A percentile compares a stretch with the other conserved stretches of the same genome.
phyloP scores from a whole-genome alignment of 345 rosid species.

The Rhizophora apiculata region DNA sequence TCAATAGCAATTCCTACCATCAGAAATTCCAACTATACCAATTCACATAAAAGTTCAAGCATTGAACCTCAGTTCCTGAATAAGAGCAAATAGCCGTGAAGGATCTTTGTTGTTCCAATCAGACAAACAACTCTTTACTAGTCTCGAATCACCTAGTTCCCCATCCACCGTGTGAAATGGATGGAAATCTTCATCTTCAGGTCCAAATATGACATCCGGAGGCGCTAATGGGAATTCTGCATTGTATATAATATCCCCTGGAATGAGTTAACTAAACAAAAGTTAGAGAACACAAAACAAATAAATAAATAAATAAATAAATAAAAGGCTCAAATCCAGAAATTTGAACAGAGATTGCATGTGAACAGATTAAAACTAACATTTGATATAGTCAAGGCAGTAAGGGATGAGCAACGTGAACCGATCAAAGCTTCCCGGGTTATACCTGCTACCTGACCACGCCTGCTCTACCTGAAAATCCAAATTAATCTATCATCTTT shows the following conservation, averaged over 20 bases:
- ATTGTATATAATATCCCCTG: conserved; percentile 91
- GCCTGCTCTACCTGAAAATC: conserved; percentile 68
- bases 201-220: conserved; percentile 82
- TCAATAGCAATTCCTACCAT: background rate
- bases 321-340: background rate
- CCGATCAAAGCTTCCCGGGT: conserved; percentile 62
- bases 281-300: background rate
- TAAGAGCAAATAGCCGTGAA: conserved; percentile 47
- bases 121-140: conserved; percentile 37
- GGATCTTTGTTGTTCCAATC: conserved; percentile 80
- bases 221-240: conserved; percentile 66
- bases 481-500: background rate
- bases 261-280: background rate
- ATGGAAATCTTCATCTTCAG: conserved; percentile 73
- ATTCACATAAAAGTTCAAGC: conserved; percentile 3
- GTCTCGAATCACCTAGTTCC: conserved; percentile 35
- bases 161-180: conserved; percentile 34
- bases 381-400: conserved; percentile 74
- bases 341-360: background rate
- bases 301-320: too few relatives aligned
- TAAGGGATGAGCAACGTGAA: conserved; percentile 86
- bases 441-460: conserved; percentile 70
- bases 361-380: conserved; percentile 37
- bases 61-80: conserved; percentile 69
- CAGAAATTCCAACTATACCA: conserved; percentile 5